Percentiles rank a stretch among this genome's conserved stretches.
Evolutionary conservation across 139 green algal genomes (phyloP).

Genomic region (Protoeuglena noctilucae): DNA sequence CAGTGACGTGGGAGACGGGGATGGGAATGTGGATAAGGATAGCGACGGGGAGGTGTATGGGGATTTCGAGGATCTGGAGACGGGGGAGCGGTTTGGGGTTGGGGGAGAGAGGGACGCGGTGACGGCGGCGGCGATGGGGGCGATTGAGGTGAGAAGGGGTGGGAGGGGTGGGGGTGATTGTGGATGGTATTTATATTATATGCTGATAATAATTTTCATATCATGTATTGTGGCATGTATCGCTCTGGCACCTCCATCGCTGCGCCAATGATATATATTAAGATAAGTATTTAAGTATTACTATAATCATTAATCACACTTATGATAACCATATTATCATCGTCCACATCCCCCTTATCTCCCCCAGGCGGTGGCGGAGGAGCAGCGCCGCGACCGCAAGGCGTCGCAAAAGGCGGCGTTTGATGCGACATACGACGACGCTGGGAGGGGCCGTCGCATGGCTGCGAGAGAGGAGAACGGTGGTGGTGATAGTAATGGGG

Average conservation of each 20-base stretch:
- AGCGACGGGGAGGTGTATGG: constrained; percentile 45
- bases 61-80: constrained; percentile 93
- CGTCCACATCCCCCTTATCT: no score
- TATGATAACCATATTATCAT: no score
- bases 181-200: not conserved
- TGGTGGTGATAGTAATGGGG: no score
- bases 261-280: no score
- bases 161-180: not conserved
- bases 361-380: constrained; percentile 19
- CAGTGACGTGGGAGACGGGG: not conserved
- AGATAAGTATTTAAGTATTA: no score
- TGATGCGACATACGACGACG: constrained; percentile 40
- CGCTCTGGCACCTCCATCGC: no score
- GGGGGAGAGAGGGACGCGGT: constrained; percentile 20
- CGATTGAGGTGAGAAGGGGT: constrained; percentile 31
- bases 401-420: constrained; percentile 67
- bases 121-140: constrained; percentile 33
- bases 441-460: no score
- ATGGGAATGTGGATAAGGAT: constrained; percentile 4
- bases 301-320: no score
- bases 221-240: no score
- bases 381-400: constrained; percentile 35
- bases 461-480: no score
- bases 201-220: not conserved
- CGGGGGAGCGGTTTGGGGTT: constrained; percentile 2